Percentiles rank a stretch among this genome's conserved stretches.
Evolutionary conservation across 208 protist genomes (phyloP).

Genomic region (Trichomonas gallinae): DNA sequence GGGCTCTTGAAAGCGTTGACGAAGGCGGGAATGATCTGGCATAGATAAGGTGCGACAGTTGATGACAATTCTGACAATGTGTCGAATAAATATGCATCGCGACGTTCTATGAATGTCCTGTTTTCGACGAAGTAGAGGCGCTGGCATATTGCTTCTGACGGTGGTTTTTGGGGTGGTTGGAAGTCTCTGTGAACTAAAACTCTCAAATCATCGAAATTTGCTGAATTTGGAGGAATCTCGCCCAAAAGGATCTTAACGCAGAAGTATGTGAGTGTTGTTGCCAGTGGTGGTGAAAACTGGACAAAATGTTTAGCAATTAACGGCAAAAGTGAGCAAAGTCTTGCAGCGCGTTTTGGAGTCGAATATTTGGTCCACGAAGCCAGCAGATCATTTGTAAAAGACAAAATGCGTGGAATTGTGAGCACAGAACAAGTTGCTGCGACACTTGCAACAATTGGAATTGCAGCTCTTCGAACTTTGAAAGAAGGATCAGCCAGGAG

Average conservation of each 20-base stretch:
- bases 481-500: background rate
- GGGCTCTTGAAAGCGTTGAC: background rate
- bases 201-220: background rate
- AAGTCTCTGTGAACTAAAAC: background rate
- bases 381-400: background rate
- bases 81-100: background rate
- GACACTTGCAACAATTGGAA: background rate
- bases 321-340: background rate
- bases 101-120: background rate
- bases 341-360: background rate
- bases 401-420: background rate
- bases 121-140: background rate
- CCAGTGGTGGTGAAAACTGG: background rate
- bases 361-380: background rate
- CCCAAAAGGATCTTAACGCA: background rate
- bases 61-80: background rate
- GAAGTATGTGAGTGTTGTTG: background rate
- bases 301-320: background rate
- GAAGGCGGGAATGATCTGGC: background rate
- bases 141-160: background rate
- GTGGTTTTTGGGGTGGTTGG: background rate
- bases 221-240: background rate
- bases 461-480: background rate
- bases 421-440: background rate
- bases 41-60: background rate